These are phyloP conservation scores for Pistacia atlantica DNA, from an alignment of 345 rosid species.

Conservation along the genomic window DNA sequence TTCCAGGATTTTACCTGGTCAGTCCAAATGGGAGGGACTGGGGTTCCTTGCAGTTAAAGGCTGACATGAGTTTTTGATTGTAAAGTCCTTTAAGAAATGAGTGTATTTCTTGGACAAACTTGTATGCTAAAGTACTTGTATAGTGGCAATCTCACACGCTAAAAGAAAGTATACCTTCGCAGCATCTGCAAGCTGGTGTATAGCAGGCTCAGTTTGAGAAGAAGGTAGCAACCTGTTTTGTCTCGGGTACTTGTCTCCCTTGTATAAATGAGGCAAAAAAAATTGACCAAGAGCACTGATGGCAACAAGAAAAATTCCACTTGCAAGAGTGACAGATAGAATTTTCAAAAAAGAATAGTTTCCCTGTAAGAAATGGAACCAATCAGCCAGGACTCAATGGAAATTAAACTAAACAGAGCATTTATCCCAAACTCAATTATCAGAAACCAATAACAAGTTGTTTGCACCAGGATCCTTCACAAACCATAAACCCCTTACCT, in stretches of 20 bases:
- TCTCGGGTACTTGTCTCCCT: slow-evolving; percentile 37
- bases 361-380: slow-evolving; percentile 48
- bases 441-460: neutral
- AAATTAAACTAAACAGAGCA: slow-evolving; percentile 10
- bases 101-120: no score
- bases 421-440: neutral
- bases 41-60: neutral
- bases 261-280: slow-evolving; percentile 42
- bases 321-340: slow-evolving; percentile 54
- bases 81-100: no score
- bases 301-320: slow-evolving; percentile 65
- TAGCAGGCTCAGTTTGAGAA: slow-evolving; percentile 36
- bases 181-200: slow-evolving; percentile 43
- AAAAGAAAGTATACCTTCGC: slow-evolving; percentile 48
- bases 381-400: slow-evolving; percentile 4
- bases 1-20: neutral
- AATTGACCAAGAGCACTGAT: slow-evolving; percentile 49
- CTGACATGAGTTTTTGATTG: no score
- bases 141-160: neutral
- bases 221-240: slow-evolving; percentile 32
- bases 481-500: neutral
- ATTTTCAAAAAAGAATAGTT: slow-evolving; percentile 50
- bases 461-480: neutral
- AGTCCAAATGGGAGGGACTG: neutral
- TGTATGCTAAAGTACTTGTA: neutral